Base-by-base conservation (phyloP, 768 basidiomycete species). In the Mycena capillaripes region DNA sequence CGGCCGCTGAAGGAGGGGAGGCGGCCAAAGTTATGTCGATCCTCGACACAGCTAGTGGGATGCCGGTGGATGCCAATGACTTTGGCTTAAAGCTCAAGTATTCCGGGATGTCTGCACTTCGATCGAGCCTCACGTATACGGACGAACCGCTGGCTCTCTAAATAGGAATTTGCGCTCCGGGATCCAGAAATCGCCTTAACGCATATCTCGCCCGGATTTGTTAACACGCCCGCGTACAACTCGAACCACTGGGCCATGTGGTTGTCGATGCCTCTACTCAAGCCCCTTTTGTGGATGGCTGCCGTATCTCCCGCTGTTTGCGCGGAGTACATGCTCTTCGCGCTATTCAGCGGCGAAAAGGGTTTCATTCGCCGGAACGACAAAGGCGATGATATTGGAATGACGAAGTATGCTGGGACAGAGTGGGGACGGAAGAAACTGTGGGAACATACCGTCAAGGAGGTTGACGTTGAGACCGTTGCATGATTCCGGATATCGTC, bases 141-240 rank as follows among this genome's bases (percentile, higher is more conserved):
- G 84, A 86, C 71, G n/a, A n/a, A n/a, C n/a, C n/a, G n/a, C n/a
- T n/a, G n/a, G n/a, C 68, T 83, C 29, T 25, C 44, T 10, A 29
- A 50, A 79, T 79, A 84, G 83, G 76, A 80, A 69, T 86, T 85
- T 68, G 81, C 86, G 2, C 74, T 80, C 10, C 80, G 80, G 1
- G 78, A 88, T 38, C 85, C 85, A 8, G 80, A 76, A 36, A 78
- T 88, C 40, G 79, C 82, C 6, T 88, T 89, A 76, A 81, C 83
- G 0, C 88, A 88, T 71, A 80, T 80, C 32, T 79, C 76, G 61
- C 87, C 88, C 0, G 88, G 88, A 1, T 60, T 76, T 36, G 85
- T 87, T 25, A 76, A 80, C 53, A 84, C 84, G 1, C 30, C 60
- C 6, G 27, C 78, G 25, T 46, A 82, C 21, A 40, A 75, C 30